Base-by-base conservation (phyloP, 1,139 yeast species). In the Candida pseudoviswanathii region DNA sequence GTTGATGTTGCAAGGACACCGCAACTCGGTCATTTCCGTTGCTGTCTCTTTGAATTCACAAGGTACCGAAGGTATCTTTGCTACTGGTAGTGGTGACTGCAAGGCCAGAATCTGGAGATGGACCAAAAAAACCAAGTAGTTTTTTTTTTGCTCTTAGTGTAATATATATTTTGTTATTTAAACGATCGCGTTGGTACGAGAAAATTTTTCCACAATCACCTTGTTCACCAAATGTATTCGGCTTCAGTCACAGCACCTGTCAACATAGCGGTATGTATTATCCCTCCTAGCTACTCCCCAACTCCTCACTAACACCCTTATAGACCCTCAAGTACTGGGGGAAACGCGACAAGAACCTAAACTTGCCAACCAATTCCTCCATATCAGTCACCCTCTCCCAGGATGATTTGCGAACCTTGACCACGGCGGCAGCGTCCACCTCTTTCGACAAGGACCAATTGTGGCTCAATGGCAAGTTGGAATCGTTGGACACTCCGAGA, bases 291-390 rank as follows among this genome's bases (percentile, higher is more conserved):
- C 5, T 21, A 33, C 26, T n/a, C 5, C 21, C 16, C 9, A 5
- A 16, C 37, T 10, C 26, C 21, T 31, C 25, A 21, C 41, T 43
- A 26, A 41, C 66, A 63, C 65, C 67, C 11, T n/a, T 36, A 8
- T 53, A 84, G 88, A 92, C 98, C 43, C 79, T 94, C 58, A 94
- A 94, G 71, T 95, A 94, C 73, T 94, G 99, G 99, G 99, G 99
- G 45, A 94, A 94, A 71, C 82, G 99, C 64, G 97, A 94, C 68
- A 85, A 85, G 54, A 74, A 77, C 45, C 80, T 94, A 63, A 94
- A 94, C 65, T 77, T 94, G 51, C 99, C 99, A 44, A 94, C 99
- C 51, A 94, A 94, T 72, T 87, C 96, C 8, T 91, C 97, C 29
- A 90, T 94, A 58, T 90, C 97, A 21, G 97, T 95, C 44, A 94